phyloP scores from a whole-genome alignment of 2,329 filamentous ascomycete genomes.

The Cladophialophora psammophila region DNA sequence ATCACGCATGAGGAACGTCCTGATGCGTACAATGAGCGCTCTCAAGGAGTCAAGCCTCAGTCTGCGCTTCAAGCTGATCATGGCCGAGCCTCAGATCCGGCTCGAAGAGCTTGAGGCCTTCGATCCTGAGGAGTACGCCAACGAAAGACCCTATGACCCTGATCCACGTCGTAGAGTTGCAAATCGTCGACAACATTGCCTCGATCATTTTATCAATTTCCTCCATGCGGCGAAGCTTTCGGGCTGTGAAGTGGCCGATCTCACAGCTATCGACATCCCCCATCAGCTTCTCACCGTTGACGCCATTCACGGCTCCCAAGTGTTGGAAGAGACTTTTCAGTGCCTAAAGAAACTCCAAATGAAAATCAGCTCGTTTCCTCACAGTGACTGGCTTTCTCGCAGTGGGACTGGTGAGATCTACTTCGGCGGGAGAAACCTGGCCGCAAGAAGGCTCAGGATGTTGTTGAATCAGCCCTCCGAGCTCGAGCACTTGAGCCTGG shows the following conservation, averaged over 20 bases:
- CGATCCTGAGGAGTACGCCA: constrained; percentile 23
- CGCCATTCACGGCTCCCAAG: constrained; percentile 4
- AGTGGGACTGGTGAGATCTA: constrained; percentile 20
- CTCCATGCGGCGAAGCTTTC: constrained; percentile 27
- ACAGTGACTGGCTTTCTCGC: constrained; percentile 35
- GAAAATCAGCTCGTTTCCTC: constrained; percentile 30
- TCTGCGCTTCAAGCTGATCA: constrained; percentile 33
- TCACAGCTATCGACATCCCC: constrained; percentile 30
- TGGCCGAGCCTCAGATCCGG: constrained; percentile 34
- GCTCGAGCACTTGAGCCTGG: constrained; percentile 30
- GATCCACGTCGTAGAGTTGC: constrained; percentile 30
- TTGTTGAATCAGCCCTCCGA: constrained; percentile 25
- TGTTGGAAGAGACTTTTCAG: constrained; percentile 22
- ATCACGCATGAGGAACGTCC: constrained; percentile 7
- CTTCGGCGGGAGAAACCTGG: constrained; percentile 23
- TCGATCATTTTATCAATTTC: constrained; percentile 35
- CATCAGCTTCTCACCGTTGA: constrained; percentile 25
- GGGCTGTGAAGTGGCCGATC: constrained; percentile 9
- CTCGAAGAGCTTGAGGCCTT: constrained; percentile 36
- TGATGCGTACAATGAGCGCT: constrained; percentile 21
- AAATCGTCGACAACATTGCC: constrained; percentile 30
- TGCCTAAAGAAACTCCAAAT: constrained; percentile 25
- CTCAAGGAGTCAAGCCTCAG: constrained; percentile 20
- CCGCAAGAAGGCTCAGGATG: constrained; percentile 20
- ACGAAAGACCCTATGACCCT: constrained; percentile 26